Percentiles rank a stretch among this genome's conserved stretches.
phyloP scores from a whole-genome alignment of 306 rosid species.

The Ormosia semicastrata region DNA sequence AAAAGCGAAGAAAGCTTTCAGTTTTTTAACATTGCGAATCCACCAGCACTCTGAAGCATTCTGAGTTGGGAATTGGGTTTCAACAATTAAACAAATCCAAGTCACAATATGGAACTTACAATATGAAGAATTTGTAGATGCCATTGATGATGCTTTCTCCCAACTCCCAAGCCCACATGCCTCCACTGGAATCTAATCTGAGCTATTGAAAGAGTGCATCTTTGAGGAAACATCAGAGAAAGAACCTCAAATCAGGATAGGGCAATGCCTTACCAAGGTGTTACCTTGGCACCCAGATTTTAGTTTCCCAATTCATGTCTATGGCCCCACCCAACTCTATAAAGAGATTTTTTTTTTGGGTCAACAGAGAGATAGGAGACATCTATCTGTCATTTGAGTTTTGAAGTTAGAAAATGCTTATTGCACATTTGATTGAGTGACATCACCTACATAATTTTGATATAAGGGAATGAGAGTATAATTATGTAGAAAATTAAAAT shows the following conservation, averaged over 20 bases:
- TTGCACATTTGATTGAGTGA: too few species aligned
- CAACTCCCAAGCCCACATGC: conserved; percentile 9
- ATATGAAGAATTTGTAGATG: conserved; percentile 2
- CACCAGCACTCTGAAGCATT: not conserved
- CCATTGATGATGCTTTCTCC: conserved; percentile 18
- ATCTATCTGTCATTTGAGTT: not conserved
- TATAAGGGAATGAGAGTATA: too few species aligned
- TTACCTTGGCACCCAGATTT: not conserved
- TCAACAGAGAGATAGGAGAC: not conserved
- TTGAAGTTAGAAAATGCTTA: not conserved
- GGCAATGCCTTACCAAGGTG: conserved; percentile 4
- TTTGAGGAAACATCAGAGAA: conserved; percentile 37
- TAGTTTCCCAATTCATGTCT: conserved; percentile 6
- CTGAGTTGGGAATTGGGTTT: conserved; percentile 31
- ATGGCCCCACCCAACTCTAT: conserved; percentile 25
- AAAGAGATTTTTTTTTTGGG: not conserved
- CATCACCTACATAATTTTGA: too few species aligned
- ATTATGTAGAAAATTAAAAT: too few species aligned
- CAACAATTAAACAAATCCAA: conserved; percentile 18
- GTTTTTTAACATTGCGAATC: conserved; percentile 13
- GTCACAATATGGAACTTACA: conserved; percentile 29
- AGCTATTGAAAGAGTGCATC: conserved; percentile 23
- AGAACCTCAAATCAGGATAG: conserved; percentile 23
- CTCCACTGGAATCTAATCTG: conserved; percentile 34
- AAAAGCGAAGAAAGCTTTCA: conserved; percentile 21